Conservation (phyloP, 2,329 filamentous ascomycete species). For the Diaporthe ampelina region DNA sequence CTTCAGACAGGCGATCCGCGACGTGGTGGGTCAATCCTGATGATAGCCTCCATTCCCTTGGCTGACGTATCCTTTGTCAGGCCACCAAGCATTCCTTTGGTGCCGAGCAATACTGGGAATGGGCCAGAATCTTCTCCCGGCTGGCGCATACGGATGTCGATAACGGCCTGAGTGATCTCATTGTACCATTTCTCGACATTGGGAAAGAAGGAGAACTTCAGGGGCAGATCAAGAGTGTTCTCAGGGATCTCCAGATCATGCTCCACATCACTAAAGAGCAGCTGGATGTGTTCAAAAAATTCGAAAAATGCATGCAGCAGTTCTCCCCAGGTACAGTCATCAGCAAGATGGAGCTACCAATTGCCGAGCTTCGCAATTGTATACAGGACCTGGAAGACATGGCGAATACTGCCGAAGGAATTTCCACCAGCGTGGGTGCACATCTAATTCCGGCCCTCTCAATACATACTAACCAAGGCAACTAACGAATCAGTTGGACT, state of each 20-base stretch:
- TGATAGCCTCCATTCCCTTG: fast-evolving
- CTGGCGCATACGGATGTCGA: conserved; percentile 47
- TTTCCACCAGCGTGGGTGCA: conserved; percentile 50
- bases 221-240: conserved; percentile 60
- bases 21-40: conserved; percentile 27
- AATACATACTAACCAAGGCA: fast-evolving
- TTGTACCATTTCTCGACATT: conserved; percentile 54
- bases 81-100: conserved; percentile 56
- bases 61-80: conserved; percentile 37
- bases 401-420: conserved; percentile 49
- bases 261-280: conserved; percentile 55
- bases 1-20: conserved; percentile 39
- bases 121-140: conserved; percentile 48
- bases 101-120: conserved; percentile 55
- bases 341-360: conserved; percentile 37
- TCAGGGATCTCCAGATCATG: conserved; percentile 64
- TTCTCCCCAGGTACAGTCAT: conserved; percentile 36
- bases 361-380: conserved; percentile 45
- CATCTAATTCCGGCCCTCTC: background rate
- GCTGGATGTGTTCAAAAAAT: conserved; percentile 48
- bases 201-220: conserved; percentile 58
- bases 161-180: conserved; percentile 38
- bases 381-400: conserved; percentile 53
- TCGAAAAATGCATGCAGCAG: conserved; percentile 45
- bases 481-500: conserved; percentile 49